A percentile compares a stretch with the other conserved stretches of the same genome.
Conservation (phyloP, 352 stramenopile species). For the Pythium periplocum region DNA sequence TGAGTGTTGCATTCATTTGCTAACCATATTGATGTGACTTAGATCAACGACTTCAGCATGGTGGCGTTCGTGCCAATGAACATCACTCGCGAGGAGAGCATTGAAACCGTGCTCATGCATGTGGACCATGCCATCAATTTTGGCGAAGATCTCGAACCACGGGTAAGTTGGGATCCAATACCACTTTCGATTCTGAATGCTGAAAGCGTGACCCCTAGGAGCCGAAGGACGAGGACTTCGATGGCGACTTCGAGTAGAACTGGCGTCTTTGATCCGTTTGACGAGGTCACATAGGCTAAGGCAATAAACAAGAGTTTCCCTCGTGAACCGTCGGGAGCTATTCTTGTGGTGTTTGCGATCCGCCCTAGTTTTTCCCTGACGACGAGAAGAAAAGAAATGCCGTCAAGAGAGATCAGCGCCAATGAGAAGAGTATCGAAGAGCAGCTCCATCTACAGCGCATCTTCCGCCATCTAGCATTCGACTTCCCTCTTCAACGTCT, state of each 20-base stretch:
- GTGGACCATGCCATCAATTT: conserved; percentile 97
- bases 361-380: too few species aligned
- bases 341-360: too few species aligned
- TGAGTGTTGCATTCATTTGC: conserved; percentile 4
- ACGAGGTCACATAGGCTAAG: too few species aligned
- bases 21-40: conserved; percentile 5
- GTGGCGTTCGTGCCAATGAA: conserved; percentile 97
- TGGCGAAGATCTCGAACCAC: conserved; percentile 93
- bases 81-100: conserved; percentile 95
- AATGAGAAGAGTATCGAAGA: conserved; percentile 57
- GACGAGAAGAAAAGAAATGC: not conserved
- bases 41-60: conserved; percentile 96
- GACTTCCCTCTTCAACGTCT: conserved; percentile 53
- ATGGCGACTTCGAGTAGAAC: conserved; percentile 21
- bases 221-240: conserved; percentile 55
- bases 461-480: conserved; percentile 67
- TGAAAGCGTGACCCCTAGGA: conserved; percentile 24
- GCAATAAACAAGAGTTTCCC: too few species aligned
- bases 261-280: too few species aligned
- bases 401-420: conserved; percentile 9
- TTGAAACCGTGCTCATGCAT: conserved; percentile 93
- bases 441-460: conserved; percentile 64
- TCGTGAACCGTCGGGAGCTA: too few species aligned
- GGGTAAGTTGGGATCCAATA: conserved; percentile 19
- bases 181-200: too few species aligned